Base-by-base conservation (phyloP, 306 rosid genomes). In the Rosa chinensis region DNA sequence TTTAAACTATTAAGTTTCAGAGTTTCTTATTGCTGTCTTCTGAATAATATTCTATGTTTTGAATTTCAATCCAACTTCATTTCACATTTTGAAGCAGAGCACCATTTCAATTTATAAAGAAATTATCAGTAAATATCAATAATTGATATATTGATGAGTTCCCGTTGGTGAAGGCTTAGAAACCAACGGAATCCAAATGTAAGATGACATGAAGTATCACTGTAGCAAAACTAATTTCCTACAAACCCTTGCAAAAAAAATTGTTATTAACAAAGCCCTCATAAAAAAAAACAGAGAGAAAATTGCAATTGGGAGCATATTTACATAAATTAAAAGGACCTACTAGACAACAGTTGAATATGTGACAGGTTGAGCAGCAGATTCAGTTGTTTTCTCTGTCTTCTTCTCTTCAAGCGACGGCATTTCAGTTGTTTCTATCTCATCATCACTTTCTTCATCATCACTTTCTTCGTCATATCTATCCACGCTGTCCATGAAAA, bases 401-500 rank as follows among this genome's bases (percentile, higher is more conserved):
- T 75, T 79, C 74, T 80, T 68, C 62, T 77, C 87, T 82, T 72
- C 85, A 61, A 92, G 96, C 0, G 91, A 94, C 59, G 82, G 66
- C 35, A 88, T 78, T 42, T 88, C 88, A 0, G 56, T 48, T 16
- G 76, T 28, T 44, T 44, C 47, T 35, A 53, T 73, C n/a, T 77
- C 78, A 53, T 74, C 73, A 77, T 79, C 88, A 63, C 72, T 64
- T 8, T 89, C 94, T 72, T 92, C 97, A 0, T 90, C 58, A 76
- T 64, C 66, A 21, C 74, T 64, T 8, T 89, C 93, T 72, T 92
- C 97, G 0, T 92, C 59, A 80, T 61, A 92, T 85, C 84, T 89
- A 77, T 88, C 94, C 64, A 84, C 91, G 70, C 87, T 86, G 47
- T 62, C 85, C 74, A 94, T 52, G 87, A 88, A 92, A 75, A 88